Evolutionary conservation across 495 filamentous ascomycete species (phyloP).

Genomic region (Penicillium alfredii): DNA sequence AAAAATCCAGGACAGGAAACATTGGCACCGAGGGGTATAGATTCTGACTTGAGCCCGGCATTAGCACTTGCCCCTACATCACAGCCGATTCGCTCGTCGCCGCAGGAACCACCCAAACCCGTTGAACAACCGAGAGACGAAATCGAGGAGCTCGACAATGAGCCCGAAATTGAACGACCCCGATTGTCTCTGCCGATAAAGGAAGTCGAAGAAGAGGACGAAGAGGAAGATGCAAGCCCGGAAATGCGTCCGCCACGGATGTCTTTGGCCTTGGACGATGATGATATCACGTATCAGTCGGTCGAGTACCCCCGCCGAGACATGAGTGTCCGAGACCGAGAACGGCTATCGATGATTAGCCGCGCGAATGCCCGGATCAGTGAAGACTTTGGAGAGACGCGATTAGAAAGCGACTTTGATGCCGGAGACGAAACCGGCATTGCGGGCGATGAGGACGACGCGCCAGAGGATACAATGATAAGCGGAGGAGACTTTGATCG

Average conservation of each 20-base stretch:
- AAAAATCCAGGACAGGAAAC: too few relatives aligned
- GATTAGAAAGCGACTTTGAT: constrained; percentile 47
- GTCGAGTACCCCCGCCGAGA: constrained; percentile 65
- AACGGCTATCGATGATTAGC: constrained; percentile 49
- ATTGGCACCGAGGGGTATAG: too few relatives aligned
- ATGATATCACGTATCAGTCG: constrained; percentile 60
- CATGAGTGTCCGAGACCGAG: constrained; percentile 42
- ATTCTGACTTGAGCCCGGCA: constrained; percentile 5
- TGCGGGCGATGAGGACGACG: constrained; percentile 33
- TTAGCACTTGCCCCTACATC: constrained; percentile 54
- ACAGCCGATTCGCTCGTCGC: constrained; percentile 54
- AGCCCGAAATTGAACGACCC: constrained; percentile 56
- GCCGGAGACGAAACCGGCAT: constrained; percentile 40
- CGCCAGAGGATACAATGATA: constrained; percentile 26
- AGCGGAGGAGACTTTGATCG: constrained; percentile 36
- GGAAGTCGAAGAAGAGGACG: constrained; percentile 47
- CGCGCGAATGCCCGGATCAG: constrained; percentile 54
- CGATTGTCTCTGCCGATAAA: constrained; percentile 67
- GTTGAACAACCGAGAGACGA: constrained; percentile 27
- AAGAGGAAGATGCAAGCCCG: constrained; percentile 38
- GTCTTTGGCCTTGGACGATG: constrained; percentile 60
- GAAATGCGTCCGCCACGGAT: constrained; percentile 53
- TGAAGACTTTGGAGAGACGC: constrained; percentile 51
- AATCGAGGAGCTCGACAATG: constrained; percentile 58
- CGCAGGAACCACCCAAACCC: constrained; percentile 30